Evolutionary conservation across 2,329 filamentous ascomycete genomes (phyloP).

Genomic region (Orbilia quercus): DNA sequence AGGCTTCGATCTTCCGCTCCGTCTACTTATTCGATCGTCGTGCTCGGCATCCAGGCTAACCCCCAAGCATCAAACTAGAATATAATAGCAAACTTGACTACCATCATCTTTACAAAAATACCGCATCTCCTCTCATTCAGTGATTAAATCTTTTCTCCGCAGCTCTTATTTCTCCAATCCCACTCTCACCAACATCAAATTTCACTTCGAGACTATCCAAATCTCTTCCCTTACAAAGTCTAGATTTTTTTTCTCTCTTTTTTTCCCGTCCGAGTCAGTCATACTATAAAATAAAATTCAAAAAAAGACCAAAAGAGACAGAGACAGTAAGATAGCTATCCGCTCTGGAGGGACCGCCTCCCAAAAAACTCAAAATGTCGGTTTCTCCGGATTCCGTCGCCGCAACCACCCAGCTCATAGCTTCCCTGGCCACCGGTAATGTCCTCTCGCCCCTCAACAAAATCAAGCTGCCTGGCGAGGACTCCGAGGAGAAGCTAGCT

Average conservation of each 20-base stretch:
- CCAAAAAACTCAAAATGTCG: conserved; percentile 64
- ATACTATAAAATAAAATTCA: not conserved
- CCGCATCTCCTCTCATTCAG: too few relatives aligned
- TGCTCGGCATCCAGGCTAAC: conserved; percentile 5
- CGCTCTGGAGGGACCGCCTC: conserved; percentile 48
- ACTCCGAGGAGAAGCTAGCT: conserved; percentile 78
- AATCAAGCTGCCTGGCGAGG: conserved; percentile 79
- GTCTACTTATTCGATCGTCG: conserved; percentile 6
- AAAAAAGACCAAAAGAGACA: not conserved
- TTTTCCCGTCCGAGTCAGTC: not conserved
- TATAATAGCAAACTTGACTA: not conserved
- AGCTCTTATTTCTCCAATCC: too few relatives aligned
- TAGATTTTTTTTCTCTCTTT: not conserved
- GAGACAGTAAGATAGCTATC: not conserved
- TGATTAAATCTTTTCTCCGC: too few relatives aligned
- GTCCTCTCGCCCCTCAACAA: conserved; percentile 63
- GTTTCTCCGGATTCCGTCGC: conserved; percentile 66
- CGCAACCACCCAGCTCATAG: conserved; percentile 65
- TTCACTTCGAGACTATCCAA: too few relatives aligned
- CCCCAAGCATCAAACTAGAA: not conserved
- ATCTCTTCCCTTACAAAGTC: too few relatives aligned
- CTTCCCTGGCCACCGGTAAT: conserved; percentile 64
- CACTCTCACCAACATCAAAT: too few relatives aligned
- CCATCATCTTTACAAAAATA: too few relatives aligned
- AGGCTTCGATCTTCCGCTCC: conserved; percentile 13